Conservation (phyloP, 1,284 basidiomycete species). For the Sparassis latifolia region DNA sequence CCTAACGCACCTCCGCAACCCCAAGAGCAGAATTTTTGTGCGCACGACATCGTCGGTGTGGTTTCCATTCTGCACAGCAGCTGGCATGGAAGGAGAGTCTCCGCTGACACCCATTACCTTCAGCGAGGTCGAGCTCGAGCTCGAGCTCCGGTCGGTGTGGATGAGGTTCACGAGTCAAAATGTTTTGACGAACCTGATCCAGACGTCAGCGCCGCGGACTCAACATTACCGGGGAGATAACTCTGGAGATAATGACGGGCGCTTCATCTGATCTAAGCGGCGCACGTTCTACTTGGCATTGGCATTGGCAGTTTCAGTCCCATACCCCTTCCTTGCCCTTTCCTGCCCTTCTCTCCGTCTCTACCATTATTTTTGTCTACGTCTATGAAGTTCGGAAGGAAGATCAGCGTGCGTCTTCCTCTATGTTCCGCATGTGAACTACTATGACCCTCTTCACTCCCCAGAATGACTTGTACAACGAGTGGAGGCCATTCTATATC, state of each 20-base stretch:
- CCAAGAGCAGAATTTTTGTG: conserved; percentile 75
- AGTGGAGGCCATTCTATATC: conserved; percentile 89
- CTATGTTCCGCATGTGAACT: background rate
- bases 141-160: too few relatives aligned
- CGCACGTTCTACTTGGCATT: too few relatives aligned
- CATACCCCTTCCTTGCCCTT: background rate
- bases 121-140: background rate
- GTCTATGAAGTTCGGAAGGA: conserved; percentile 83
- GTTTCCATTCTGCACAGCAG: background rate
- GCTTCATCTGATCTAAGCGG: too few relatives aligned
- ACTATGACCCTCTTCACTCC: conserved; percentile 1
- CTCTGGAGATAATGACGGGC: too few relatives aligned
- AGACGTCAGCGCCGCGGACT: too few relatives aligned
- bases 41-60: conserved; percentile 21
- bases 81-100: background rate
- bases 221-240: too few relatives aligned
- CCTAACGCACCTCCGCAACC: conserved; percentile 62
- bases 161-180: background rate
- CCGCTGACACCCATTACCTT: too few relatives aligned
- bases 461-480: conserved; percentile 79
- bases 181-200: background rate
- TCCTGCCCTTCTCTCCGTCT: background rate
- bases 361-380: background rate
- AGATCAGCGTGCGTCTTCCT: conserved; percentile 66
- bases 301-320: too few relatives aligned